Evolutionary conservation across 2,329 filamentous ascomycete genomes (phyloP).

Genomic region (Metarhizium brunneum): DNA sequence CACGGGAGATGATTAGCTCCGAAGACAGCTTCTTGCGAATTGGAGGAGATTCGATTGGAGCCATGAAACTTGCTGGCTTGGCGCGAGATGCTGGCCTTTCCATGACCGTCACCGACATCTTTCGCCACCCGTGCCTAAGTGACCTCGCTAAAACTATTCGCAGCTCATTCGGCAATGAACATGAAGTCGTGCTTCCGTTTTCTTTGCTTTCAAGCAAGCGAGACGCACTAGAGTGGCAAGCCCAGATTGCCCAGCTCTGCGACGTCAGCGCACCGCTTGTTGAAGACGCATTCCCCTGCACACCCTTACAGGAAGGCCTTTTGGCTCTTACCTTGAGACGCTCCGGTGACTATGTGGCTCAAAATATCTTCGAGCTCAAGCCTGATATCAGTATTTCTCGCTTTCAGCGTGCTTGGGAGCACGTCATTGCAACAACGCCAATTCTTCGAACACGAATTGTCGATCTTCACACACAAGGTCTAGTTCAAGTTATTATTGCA

Average conservation of each 20-base stretch:
- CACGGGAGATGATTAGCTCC: constrained; percentile 3
- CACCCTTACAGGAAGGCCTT: constrained; percentile 4
- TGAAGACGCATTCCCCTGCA: constrained; percentile 4
- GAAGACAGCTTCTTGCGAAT: constrained; percentile 6
- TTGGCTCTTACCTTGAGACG: constrained; percentile 1
- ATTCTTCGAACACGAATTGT: constrained; percentile 6
- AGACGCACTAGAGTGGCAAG: neutral
- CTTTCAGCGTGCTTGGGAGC: constrained; percentile 4
- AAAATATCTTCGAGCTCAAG: neutral
- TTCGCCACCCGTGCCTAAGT: constrained; percentile 12
- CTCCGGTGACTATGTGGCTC: constrained; percentile 1
- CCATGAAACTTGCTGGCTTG: constrained; percentile 27
- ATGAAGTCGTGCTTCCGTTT: neutral
- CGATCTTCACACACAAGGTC: neutral
- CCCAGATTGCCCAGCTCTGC: neutral
- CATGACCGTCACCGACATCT: constrained; percentile 31
- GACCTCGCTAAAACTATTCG: neutral
- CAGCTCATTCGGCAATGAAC: neutral
- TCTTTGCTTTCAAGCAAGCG: neutral
- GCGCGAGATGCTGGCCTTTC: constrained; percentile 23
- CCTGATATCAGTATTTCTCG: neutral
- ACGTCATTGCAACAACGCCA: neutral
- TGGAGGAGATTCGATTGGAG: constrained; percentile 8
- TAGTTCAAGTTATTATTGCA: constrained; percentile 2
- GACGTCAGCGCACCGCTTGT: neutral